Evolutionary conservation across 2,329 filamentous ascomycete genomes (phyloP).

Genomic region (Elsinoe arachidis): DNA sequence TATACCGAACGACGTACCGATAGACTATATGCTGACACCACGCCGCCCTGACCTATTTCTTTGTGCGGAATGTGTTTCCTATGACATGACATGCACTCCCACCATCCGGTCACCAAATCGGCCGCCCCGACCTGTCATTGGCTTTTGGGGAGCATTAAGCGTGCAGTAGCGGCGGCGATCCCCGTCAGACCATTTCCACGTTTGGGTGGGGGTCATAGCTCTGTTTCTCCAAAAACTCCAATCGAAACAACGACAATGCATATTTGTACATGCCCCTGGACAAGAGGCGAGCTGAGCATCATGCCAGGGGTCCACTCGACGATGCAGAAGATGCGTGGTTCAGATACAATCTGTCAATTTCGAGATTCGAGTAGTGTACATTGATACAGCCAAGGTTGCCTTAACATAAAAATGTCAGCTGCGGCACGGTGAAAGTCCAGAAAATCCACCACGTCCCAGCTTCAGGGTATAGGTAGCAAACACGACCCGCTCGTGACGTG

Average conservation of each 20-base stretch:
- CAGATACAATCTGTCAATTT: not conserved
- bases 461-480: not conserved
- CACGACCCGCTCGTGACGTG: not conserved
- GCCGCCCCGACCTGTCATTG: constrained; percentile 5
- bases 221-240: not conserved
- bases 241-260: not conserved
- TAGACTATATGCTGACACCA: not conserved
- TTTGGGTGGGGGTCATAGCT: not conserved
- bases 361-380: not conserved
- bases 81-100: not conserved
- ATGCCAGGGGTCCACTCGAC: not conserved
- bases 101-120: not conserved
- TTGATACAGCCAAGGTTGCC: too few relatives aligned
- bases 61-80: not conserved
- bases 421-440: not conserved
- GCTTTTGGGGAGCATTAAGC: not conserved
- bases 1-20: not conserved
- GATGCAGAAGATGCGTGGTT: not conserved
- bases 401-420: not conserved
- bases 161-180: not conserved
- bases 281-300: not conserved
- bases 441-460: not conserved
- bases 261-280: not conserved
- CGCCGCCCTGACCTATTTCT: not conserved
- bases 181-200: not conserved